Percentiles rank a stretch among this genome's conserved stretches.
phyloP scores from a whole-genome alignment of 768 basidiomycete species.

The button mushroom (Agaricus bisporus) region DNA sequence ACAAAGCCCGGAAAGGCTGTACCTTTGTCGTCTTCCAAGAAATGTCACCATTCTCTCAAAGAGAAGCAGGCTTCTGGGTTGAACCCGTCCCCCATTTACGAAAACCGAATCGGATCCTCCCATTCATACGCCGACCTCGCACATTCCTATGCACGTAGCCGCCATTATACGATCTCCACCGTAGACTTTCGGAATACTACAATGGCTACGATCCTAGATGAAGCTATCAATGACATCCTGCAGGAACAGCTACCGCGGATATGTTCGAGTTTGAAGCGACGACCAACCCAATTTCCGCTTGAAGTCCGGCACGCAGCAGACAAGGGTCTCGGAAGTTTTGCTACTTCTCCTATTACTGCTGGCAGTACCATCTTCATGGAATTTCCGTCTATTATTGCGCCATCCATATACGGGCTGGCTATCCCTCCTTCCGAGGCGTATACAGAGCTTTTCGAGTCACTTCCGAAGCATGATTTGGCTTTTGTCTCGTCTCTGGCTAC shows the following conservation, averaged over 20 bases:
- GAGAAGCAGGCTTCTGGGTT: not conserved
- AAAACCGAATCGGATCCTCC: slow-evolving; percentile 17
- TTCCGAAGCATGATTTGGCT: slow-evolving; percentile 15
- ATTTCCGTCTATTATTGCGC: slow-evolving; percentile 34
- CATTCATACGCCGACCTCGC: slow-evolving; percentile 20
- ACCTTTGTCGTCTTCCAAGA: not conserved
- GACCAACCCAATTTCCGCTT: slow-evolving; percentile 9
- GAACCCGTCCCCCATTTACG: slow-evolving; percentile 1
- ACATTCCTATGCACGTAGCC: slow-evolving; percentile 17
- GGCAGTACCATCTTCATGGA: slow-evolving; percentile 31
- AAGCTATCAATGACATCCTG: slow-evolving; percentile 22
- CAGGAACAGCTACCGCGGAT: slow-evolving; percentile 9
- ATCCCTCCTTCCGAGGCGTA: slow-evolving; percentile 22
- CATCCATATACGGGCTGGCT: slow-evolving; percentile 14
- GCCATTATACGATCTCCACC: slow-evolving; percentile 20
- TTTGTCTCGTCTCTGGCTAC: slow-evolving; percentile 2
- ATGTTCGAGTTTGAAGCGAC: not conserved
- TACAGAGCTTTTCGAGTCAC: slow-evolving; percentile 21
- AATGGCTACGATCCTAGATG: slow-evolving; percentile 24
- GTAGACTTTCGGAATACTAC: slow-evolving; percentile 15
- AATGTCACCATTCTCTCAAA: not conserved
- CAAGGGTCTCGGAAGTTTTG: slow-evolving; percentile 33
- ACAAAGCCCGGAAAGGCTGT: not conserved
- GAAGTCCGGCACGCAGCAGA: slow-evolving; percentile 19
- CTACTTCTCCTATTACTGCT: slow-evolving; percentile 22